Base-by-base conservation (phyloP, 352 stramenopile genomes). In the Phytophthora ohioensis region DNA sequence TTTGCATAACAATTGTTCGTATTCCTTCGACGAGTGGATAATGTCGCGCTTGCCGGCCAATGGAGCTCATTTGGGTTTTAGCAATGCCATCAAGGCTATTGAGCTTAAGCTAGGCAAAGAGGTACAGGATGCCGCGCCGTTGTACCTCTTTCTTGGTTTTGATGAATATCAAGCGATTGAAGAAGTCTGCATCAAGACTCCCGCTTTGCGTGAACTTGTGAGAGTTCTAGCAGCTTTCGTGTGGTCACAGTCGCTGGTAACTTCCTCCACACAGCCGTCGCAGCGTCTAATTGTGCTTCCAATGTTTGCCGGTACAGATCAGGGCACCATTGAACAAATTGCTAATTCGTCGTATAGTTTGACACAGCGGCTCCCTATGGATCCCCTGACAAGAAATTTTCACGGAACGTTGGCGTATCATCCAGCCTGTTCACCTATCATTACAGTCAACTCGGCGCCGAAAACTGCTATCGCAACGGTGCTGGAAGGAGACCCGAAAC, bases 111-210 rank as follows among this genome's bases (percentile, higher is more conserved):
- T 75, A 35, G 60, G 55, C 49, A 2, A 57, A 4, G 51, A 30
- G 32, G 2, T 53, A 2, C 4, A 42, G 43, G 43, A 54, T 11
- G 5, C 30, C 51, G 54, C 21, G 0, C 39, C 31, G 39, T 52
- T 79, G 45, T 76, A 80, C 45, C 57, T 78, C 3, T 82, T 74
- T 75, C 49, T 80, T 58, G 67, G 75, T 39, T 47, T 79, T 64
- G 60, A 80, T 73, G 67, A 75, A 32, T 80, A 75, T 62, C 60
- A 79, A 51, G 55, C 52, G 17, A 75, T 78, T 69, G 17, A 70
- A 56, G 68, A 67, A 4, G 30, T 81, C 51, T 3, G n/a, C 57
- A 45, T 49, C 31, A 32, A 55, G 10, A 56, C 27, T 5, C 31
- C 46, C 66, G 43, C 31, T 73, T 2, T 9, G 21, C 53, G 8